Evolutionary conservation across 129 eudicot species (phyloP).

Genomic region (Flaveria ramosissima): DNA sequence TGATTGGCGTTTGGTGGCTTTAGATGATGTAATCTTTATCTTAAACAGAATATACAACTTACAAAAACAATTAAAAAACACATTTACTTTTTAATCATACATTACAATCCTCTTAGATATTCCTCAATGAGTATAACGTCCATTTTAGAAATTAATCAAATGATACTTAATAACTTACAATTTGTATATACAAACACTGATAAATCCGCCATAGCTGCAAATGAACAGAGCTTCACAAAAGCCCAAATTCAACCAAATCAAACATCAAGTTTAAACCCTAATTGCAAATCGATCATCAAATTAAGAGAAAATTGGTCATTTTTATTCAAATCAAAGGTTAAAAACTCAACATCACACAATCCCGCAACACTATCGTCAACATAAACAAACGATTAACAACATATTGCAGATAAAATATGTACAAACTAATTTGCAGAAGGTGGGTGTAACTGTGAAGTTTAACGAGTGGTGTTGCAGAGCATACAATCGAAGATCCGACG

Average conservation of each 20-base stretch:
- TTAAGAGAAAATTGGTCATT: constrained; percentile 13
- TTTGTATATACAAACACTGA: too few relatives aligned
- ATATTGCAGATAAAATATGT: constrained; percentile 19
- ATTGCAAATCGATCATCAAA: neutral
- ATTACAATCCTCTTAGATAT: too few relatives aligned
- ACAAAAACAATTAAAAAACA: too few relatives aligned
- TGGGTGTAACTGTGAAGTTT: neutral
- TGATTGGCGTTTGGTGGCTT: neutral
- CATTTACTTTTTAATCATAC: too few relatives aligned
- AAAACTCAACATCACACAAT: constrained; percentile 32
- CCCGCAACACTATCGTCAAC: constrained; percentile 22
- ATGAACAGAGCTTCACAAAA: too few relatives aligned
- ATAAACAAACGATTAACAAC: constrained; percentile 11
- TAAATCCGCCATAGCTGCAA: too few relatives aligned
- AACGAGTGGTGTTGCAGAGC: constrained; percentile 38
- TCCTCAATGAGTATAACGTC: too few relatives aligned
- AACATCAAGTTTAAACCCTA: too few relatives aligned
- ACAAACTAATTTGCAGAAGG: neutral
- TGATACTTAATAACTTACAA: too few relatives aligned
- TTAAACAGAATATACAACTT: neutral
- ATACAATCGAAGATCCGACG: constrained; percentile 61
- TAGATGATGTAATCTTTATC: neutral
- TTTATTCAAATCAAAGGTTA: constrained; percentile 6
- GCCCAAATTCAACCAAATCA: too few relatives aligned
- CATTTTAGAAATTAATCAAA: too few relatives aligned